phyloP scores from a whole-genome alignment of 768 basidiomycete genomes.

The Melanogaster broomeanus region DNA sequence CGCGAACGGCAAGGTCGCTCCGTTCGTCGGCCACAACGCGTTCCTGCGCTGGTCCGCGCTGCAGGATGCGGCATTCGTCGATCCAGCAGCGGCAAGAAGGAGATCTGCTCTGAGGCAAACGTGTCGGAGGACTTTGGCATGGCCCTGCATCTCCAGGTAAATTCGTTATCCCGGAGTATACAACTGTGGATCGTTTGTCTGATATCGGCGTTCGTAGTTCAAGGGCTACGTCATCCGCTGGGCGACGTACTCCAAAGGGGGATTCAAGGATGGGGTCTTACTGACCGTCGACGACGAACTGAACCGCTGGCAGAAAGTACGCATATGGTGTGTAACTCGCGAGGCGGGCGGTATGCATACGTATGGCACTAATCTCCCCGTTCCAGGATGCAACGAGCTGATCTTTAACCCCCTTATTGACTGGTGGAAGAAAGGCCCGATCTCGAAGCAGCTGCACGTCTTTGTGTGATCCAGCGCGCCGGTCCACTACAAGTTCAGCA shows the following conservation, averaged over 20 bases:
- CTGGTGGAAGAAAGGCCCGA: constrained; percentile 80
- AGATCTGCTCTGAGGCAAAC: constrained; percentile 68
- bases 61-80: constrained; percentile 83
- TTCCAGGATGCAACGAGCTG: constrained; percentile 45
- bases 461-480: constrained; percentile 80
- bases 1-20: constrained; percentile 72
- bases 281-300: constrained; percentile 90
- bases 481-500: constrained; percentile 77
- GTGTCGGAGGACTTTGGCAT: constrained; percentile 75
- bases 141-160: constrained; percentile 55
- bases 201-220: constrained; percentile 26
- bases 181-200: no score
- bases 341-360: constrained; percentile 18
- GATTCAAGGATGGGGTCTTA: constrained; percentile 91
- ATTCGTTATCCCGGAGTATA: no score
- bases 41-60: constrained; percentile 89
- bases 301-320: constrained; percentile 92
- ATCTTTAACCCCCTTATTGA: constrained; percentile 82
- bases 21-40: constrained; percentile 87
- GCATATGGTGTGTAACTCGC: constrained; percentile 58
- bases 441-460: constrained; percentile 75
- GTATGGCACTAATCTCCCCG: constrained; percentile 34
- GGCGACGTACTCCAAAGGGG: constrained; percentile 88
- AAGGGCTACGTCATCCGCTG: constrained; percentile 40
- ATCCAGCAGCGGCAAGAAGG: constrained; percentile 59